Percentiles rank a stretch among this genome's conserved stretches.
Evolutionary conservation across 371 early-diverging fungal species (phyloP).

Genomic region (Rhizopus sp.): DNA sequence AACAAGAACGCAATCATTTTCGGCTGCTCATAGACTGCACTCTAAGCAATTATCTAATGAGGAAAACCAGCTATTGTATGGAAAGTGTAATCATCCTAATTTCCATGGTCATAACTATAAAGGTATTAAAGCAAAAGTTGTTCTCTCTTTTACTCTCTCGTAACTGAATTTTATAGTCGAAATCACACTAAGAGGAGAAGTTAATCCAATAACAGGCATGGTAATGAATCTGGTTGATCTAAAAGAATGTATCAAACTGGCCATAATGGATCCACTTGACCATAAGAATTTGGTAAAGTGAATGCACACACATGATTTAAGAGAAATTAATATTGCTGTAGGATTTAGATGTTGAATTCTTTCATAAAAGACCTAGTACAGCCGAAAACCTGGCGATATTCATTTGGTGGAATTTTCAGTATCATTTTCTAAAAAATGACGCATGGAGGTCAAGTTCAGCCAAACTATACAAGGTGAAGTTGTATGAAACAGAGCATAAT

Average conservation of each 20-base stretch:
- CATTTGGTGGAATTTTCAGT: slow-evolving; percentile 72
- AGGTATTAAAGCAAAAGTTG: slow-evolving; percentile 37
- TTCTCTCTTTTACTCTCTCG: slow-evolving; percentile 1
- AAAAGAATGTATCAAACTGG: slow-evolving; percentile 72
- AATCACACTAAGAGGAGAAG: slow-evolving; percentile 72
- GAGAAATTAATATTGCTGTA: slow-evolving; percentile 16
- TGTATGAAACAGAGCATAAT: slow-evolving; percentile 78
- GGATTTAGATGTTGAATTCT: slow-evolving; percentile 82
- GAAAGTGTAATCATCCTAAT: slow-evolving; percentile 86
- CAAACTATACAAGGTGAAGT: slow-evolving; percentile 62
- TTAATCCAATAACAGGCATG: slow-evolving; percentile 85
- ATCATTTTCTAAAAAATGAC: slow-evolving; percentile 42
- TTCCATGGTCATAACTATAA: slow-evolving; percentile 93
- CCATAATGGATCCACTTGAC: slow-evolving; percentile 80
- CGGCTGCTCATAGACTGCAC: slow-evolving; percentile 89
- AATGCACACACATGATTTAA: neutral
- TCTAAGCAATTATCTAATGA: slow-evolving; percentile 67
- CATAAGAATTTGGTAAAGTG: slow-evolving; percentile 77
- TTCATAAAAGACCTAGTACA: slow-evolving; percentile 72
- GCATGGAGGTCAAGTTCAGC: slow-evolving; percentile 26
- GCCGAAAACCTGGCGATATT: slow-evolving; percentile 89
- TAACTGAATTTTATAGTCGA: slow-evolving; percentile 53
- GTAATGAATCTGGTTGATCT: slow-evolving; percentile 82
- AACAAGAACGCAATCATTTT: slow-evolving; percentile 78
- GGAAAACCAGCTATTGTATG: slow-evolving; percentile 75